Base-by-base conservation (phyloP, 2,329 filamentous ascomycete species). In the Raffaelea arxii region DNA sequence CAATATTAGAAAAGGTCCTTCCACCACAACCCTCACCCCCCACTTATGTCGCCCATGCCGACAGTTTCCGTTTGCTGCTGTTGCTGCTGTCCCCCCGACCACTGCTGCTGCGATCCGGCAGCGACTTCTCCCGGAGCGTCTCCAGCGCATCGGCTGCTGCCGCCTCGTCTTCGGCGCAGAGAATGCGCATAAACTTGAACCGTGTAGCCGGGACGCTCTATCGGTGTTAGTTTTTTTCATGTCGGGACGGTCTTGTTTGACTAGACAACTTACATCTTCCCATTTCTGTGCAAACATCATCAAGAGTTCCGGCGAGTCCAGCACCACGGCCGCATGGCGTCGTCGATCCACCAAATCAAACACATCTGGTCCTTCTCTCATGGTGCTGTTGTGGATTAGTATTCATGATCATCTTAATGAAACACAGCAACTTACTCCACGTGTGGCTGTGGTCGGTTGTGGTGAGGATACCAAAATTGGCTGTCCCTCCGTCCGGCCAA, bases 231-330 rank as follows among this genome's bases (percentile, higher is more conserved):
- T 19, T n/a, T 24, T 35, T 21, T 37, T n/a, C n/a, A n/a, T n/a
- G n/a, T n/a, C n/a, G n/a, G n/a, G n/a, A n/a, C n/a, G n/a, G n/a
- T n/a, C 36, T 32, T 4, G 24, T 36, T 30, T 35, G 22, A 11
- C 24, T 22, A 12, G 9, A 36, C 6, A 9, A 66, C 74, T 54
- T 57, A 82, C 78, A 53, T 78, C 72, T 25, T 68, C 67, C 25
- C 67, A 66, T 51, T 70, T 70, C 52, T 74, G 68, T 2, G 78
- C 74, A 37, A 77, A 70, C 65, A 77, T 78, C 67, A 78, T 75
- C 41, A 82, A 62, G 47, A 75, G 61, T 55, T 81, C 77, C 0
- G 77, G 77, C 23, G 60, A 70, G 51, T 77, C 73, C 3, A 82
- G 67, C 35, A 80, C 68, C 11, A 70, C 64, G 19, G 72, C 64